Conservation (phyloP, 176 grass and related monocot genomes). For the Thalia dealbata region DNA sequence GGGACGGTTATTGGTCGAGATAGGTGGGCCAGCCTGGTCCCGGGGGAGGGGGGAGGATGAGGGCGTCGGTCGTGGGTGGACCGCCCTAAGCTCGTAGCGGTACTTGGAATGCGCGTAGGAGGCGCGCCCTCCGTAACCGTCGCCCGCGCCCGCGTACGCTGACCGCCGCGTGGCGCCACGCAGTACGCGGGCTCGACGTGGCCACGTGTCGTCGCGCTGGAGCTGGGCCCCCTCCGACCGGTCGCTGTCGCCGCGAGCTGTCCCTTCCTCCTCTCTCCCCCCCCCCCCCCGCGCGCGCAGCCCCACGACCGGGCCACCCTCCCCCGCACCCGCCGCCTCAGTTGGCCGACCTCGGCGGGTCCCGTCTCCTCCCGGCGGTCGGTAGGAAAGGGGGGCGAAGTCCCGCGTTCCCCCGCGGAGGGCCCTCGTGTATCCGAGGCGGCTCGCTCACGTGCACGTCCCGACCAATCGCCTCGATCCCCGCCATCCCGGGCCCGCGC, state of each 20-base stretch:
- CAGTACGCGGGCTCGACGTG: not conserved
- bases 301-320: not conserved
- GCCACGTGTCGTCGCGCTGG: constrained; percentile 1
- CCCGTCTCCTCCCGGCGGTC: not conserved
- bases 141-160: not conserved
- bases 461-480: no score
- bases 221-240: not conserved
- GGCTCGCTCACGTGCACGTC: not conserved
- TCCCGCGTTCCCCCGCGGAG: no score
- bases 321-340: not conserved
- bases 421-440: not conserved
- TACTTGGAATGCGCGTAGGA: not conserved
- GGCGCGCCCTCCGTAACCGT: not conserved
- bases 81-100: not conserved
- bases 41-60: no score
- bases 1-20: no score
- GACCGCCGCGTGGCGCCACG: not conserved
- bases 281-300: not conserved
- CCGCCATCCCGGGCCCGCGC: not conserved
- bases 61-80: not conserved
- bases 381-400: no score
- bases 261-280: not conserved
- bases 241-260: not conserved
- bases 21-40: no score
- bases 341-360: not conserved